Evolutionary conservation across 2,329 filamentous ascomycete genomes (phyloP), one percentile per base, ranked within the genome.

Genomic region (Metarhizium humberi): DNA sequence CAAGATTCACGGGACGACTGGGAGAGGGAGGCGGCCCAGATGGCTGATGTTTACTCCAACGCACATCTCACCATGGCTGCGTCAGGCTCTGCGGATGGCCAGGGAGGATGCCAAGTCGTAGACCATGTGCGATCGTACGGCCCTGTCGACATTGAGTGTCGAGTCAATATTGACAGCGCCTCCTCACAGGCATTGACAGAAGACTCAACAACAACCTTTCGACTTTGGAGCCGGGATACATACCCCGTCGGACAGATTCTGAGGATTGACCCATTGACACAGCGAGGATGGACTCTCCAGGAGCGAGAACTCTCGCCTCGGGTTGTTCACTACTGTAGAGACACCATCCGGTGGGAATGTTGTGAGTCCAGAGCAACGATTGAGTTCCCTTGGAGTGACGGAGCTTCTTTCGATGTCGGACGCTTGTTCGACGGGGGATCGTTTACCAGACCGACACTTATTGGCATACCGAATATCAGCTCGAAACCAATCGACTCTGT

Each of bases 1-100:
- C 63, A 64, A 54, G 60, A 61, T 25, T 56, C 59, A 10, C 53
- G 55, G 7, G 57, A 56, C 8, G 62, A 62, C 38, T 63, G 61
- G 61, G 47, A 53, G 32, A 52, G 52, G 11, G 54, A 61, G 32
- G 54, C 59, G 7, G 50, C 56, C 2, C 45, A 58, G 18, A 61
- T 60, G 60, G 56, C 57, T 25, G 40, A 45, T n/a, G 56, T 63
- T 25, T 63, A 63, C 56, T 49, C 42, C 4, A 50, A 55, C 11
- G 57, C 60, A 2, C 49, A 51, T 38, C 18, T 62, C 0, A 61
- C 53, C 10, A 36, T 51, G 6, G 48, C 53, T 3, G 53, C 54
- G 10, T 52, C 51, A 13, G 51, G 40, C 16, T 52, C 40, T 34
- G 18, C 51, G 6, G 51, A 52, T 14, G 51, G 51, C 14, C 20